A percentile compares a stretch with the other conserved stretches of the same genome.
Evolutionary conservation across 257 asterid species (phyloP).

Genomic region (Linderniella brevidens): DNA sequence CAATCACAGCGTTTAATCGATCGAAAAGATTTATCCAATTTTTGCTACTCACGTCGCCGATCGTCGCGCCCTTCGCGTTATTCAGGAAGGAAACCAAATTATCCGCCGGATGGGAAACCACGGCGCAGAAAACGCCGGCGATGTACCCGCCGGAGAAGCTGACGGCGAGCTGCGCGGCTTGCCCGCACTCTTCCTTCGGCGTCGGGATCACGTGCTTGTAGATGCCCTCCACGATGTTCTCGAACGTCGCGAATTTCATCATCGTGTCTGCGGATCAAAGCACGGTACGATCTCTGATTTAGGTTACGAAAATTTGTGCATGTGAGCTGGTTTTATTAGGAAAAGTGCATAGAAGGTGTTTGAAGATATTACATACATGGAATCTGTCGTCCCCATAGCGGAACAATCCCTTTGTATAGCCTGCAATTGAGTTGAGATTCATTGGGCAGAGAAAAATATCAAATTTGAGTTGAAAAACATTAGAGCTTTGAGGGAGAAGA

Average conservation of each 20-base stretch:
- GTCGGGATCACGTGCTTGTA: slow-evolving; percentile 66
- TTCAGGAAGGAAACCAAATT: slow-evolving; percentile 87
- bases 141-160: slow-evolving; percentile 82
- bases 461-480: too few relatives aligned
- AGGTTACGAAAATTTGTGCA: too few relatives aligned
- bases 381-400: slow-evolving; percentile 54
- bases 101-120: slow-evolving; percentile 85
- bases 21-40: too few relatives aligned
- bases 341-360: too few relatives aligned
- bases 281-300: neutral
- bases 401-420: slow-evolving; percentile 51
- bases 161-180: slow-evolving; percentile 66
- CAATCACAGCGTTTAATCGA: too few relatives aligned
- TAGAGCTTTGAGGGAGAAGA: too few relatives aligned
- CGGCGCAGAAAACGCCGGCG: slow-evolving; percentile 77
- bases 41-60: slow-evolving; percentile 55
- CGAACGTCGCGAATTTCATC: slow-evolving; percentile 91
- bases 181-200: slow-evolving; percentile 69
- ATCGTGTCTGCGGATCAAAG: slow-evolving; percentile 46
- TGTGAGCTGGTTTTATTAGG: too few relatives aligned
- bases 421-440: slow-evolving; percentile 37
- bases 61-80: slow-evolving; percentile 85
- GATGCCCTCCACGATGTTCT: slow-evolving; percentile 56
- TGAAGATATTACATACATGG: too few relatives aligned
- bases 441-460: slow-evolving; percentile 6